Base-by-base conservation (phyloP, 306 rosid species). In the Potentilla sterilis region DNA sequence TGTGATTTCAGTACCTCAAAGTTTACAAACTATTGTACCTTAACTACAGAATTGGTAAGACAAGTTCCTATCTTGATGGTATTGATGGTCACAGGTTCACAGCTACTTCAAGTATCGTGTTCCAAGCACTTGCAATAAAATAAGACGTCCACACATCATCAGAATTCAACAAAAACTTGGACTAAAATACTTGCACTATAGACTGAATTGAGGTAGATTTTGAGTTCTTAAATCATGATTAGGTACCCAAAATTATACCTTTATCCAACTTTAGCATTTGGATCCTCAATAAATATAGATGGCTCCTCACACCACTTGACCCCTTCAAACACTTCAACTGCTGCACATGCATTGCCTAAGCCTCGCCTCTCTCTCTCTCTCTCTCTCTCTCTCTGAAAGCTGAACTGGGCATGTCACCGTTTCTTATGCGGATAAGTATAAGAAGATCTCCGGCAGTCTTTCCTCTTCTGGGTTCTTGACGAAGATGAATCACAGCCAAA, bases 321-420 rank as follows among this genome's bases (percentile, higher is more conserved):
- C 78, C 76, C 77, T 74, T 66, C 74, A 52, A 71, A 66, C 73
- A 74, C 84, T n/a, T 78, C 70, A 74, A 77, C 67, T 44, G 34
- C 43, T 46, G 35, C 71, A 35, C 21, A 19, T 54, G 37, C 13
- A 15, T 47, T 11, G 9, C 40, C 67, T 61, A 28, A 44, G n/a
- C 49, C 38, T 19, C 11, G 1, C 16, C 52, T 47, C 38, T 37
- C 14, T 65, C 63, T 37, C 21, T 14, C 67, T 9, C 40, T 52
- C 78, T n/a, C 47, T 52, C 37, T 58, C 46, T 59, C 19, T 65
- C 54, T 55, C 49, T 69, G 8, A 46, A 22, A 68, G 14, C 54
- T 7, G n/a, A 54, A 2, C 52, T 14, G 67, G 41, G 67, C 34
- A 9, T 42, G 43, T 42, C 77, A 22, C 43, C 15, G 59, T 47